These are phyloP conservation scores for Naematelia encephala DNA, from an alignment of 768 basidiomycete species.

Conservation along the genomic window DNA sequence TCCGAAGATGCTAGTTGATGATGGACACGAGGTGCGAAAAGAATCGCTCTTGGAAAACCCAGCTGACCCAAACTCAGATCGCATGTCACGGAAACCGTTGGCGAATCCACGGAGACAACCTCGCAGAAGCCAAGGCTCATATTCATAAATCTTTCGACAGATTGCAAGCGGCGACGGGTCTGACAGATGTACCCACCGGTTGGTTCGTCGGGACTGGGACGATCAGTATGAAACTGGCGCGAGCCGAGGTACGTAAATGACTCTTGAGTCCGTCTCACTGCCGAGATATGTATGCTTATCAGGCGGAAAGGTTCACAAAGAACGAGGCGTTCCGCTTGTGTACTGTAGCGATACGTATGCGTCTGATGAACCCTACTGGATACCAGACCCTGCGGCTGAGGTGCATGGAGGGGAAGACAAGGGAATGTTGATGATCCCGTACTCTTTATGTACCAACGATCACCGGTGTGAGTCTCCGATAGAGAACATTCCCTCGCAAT, in stretches of 20 bases:
- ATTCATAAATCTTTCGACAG: conserved; percentile 34
- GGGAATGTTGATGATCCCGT: conserved; percentile 40
- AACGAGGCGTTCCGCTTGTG: conserved; percentile 26
- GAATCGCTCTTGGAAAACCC: background rate
- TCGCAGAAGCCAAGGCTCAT: conserved; percentile 21
- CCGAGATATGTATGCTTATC: no score
- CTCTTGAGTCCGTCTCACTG: background rate
- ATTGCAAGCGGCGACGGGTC: conserved; percentile 31
- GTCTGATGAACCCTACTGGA: conserved; percentile 30
- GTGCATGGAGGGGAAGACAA: conserved; percentile 23
- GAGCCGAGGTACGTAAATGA: conserved; percentile 18
- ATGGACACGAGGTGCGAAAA: conserved; percentile 30
- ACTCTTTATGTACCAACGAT: conserved; percentile 24
- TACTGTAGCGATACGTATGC: conserved; percentile 37
- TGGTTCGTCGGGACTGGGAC: conserved; percentile 28
- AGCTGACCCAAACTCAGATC: conserved; percentile 8
- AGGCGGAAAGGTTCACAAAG: conserved; percentile 26
- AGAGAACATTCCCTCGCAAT: background rate
- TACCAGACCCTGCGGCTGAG: conserved; percentile 17
- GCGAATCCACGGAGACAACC: conserved; percentile 18
- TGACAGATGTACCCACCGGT: conserved; percentile 29
- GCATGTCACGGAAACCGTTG: conserved; percentile 41
- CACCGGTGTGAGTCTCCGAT: conserved; percentile 21
- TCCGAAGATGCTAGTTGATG: conserved; percentile 24
- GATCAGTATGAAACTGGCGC: conserved; percentile 14